phyloP scores from a whole-genome alignment of 1,284 basidiomycete species.

The Ceratobasidium sp. region DNA sequence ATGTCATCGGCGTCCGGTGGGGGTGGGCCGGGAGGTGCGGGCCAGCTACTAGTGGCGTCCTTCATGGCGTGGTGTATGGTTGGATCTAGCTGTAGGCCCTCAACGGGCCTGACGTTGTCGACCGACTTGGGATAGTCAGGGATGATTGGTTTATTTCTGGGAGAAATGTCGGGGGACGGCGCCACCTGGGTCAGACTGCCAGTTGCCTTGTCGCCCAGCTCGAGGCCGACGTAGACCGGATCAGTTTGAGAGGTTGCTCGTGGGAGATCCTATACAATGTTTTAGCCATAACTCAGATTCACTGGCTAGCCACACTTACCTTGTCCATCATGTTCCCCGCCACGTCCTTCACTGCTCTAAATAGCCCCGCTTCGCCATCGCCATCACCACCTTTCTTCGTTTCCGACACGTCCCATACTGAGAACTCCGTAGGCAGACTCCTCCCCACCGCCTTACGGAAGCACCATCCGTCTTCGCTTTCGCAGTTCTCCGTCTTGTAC shows the following conservation, averaged over 20 bases:
- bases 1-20: slow-evolving; percentile 24
- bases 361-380: background rate
- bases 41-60: background rate
- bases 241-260: slow-evolving; percentile 1
- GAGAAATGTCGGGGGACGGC: background rate
- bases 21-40: slow-evolving; percentile 16
- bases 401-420: slow-evolving; percentile 35
- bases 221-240: background rate
- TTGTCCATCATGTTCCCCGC: slow-evolving; percentile 2
- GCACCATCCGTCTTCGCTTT: slow-evolving; percentile 72
- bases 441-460: slow-evolving; percentile 69
- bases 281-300: slow-evolving; percentile 13
- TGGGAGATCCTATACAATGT: slow-evolving; percentile 40
- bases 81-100: background rate
- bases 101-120: background rate
- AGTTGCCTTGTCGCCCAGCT: background rate
- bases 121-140: background rate
- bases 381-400: background rate
- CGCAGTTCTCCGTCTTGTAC: slow-evolving; percentile 70
- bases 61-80: background rate
- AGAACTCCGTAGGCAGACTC: slow-evolving; percentile 68
- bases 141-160: background rate
- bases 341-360: slow-evolving; percentile 15
- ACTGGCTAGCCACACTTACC: background rate
- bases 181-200: background rate